These are phyloP conservation scores for Cyberlindnera bimundalis DNA, from an alignment of 805 yeast genomes.

Conservation along the genomic window DNA sequence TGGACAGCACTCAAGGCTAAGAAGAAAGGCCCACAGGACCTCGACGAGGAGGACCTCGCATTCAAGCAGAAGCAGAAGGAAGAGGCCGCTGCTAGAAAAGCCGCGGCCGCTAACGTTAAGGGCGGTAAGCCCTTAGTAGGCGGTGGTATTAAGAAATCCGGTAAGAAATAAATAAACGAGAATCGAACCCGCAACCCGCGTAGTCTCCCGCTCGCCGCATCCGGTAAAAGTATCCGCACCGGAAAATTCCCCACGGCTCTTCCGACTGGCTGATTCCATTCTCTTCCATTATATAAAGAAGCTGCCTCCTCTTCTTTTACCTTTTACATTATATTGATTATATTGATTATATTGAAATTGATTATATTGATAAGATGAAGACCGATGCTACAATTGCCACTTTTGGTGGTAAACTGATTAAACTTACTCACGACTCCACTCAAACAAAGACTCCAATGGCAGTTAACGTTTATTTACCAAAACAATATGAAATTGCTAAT, in stretches of 20 bases:
- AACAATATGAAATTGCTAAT: conserved; percentile 33
- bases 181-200: conserved; percentile 2
- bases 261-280: conserved; percentile 5
- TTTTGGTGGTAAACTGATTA: conserved; percentile 74
- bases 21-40: conserved; percentile 71
- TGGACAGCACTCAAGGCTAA: conserved; percentile 55
- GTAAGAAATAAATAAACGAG: conserved; percentile 40
- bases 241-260: background rate
- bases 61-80: conserved; percentile 93
- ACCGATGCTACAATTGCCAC: conserved; percentile 34
- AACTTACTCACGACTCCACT: conserved; percentile 69
- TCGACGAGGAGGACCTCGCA: conserved; percentile 85
- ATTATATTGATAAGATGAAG: too few relatives aligned
- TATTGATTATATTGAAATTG: too few relatives aligned
- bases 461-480: conserved; percentile 80
- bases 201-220: too few relatives aligned
- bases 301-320: too few relatives aligned
- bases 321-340: too few relatives aligned
- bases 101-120: conserved; percentile 79
- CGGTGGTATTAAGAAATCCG: conserved; percentile 94
- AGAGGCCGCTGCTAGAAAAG: conserved; percentile 90
- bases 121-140: conserved; percentile 90
- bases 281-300: too few relatives aligned
- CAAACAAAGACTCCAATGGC: conserved; percentile 71
- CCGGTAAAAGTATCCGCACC: too few relatives aligned